Evolutionary conservation across 1,284 basidiomycete genomes (phyloP), one percentile per base, ranked within the genome.

Genomic region (Boletus sp.): DNA sequence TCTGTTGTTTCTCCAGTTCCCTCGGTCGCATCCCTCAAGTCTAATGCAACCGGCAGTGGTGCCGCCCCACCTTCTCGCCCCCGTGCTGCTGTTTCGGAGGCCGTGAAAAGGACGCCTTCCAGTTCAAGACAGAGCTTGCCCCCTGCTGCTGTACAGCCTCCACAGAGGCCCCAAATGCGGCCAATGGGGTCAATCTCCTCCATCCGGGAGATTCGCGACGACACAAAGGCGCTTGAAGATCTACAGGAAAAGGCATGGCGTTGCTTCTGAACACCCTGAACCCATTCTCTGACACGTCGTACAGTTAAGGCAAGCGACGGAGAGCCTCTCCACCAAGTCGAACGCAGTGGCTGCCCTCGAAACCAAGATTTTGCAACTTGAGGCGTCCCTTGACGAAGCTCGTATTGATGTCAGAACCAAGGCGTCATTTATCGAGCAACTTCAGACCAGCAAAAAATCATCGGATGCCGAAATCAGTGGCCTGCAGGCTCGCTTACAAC

Each of bases 151-250:
- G 54, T 51, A 14, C 52, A 64, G 22, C 51, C 63, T 17, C 52
- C 60, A 5, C 57, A 68, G 40, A 47, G 67, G 26, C 72, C 70
- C 46, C 55, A 72, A 20, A 61, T 73, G 37, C 73, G 78, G 29
- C 66, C 76, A 19, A 58, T 76, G 22, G 69, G 73, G 13, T 88
- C 86, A 4, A 80, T 88, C 41, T 76, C 83, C 12, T 85, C 86
- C 4, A 80, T 88, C 50, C 77, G 72, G 50, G 87, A 87, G 57
- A 71, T 83, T 10, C 78, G 76, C 54, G 82, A 81, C 54, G 81
- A 82, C 55, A 70, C 63, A n/a, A 77, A 77, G 56, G 73, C 65
- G 14, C 54, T 79, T 20, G 74, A 76, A 46, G 82, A 80, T 45
- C 56, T 88, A 19, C 80, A 84, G 61, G 68, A 61, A 46, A 81